Conservation (phyloP, 2,329 filamentous ascomycete genomes). For the Neofusicoccum sp. region DNA sequence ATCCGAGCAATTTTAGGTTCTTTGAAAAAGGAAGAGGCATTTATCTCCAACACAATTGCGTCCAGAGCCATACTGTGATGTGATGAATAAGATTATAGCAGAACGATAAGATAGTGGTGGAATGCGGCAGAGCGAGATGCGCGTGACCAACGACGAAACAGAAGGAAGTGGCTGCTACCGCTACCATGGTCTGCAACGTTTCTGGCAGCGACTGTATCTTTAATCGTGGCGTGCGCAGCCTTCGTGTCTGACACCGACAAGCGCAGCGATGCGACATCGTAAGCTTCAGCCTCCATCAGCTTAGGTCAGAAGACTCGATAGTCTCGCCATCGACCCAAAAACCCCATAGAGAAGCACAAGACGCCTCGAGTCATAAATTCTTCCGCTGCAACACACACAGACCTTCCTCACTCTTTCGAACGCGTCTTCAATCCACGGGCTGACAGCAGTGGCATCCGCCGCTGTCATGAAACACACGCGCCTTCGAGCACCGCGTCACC, state of each 20-base stretch:
- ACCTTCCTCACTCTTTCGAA: not conserved
- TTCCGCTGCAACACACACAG: not conserved
- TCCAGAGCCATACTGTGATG: too few species aligned
- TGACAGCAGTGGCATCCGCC: not conserved
- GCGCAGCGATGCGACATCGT: conserved; percentile 1
- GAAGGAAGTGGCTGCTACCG: too few species aligned
- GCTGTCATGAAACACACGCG: conserved; percentile 4
- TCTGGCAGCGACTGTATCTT: not conserved
- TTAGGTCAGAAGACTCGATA: conserved; percentile 10
- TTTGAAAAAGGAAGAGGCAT: too few species aligned
- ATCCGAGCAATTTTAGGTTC: too few species aligned
- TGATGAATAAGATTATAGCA: too few species aligned
- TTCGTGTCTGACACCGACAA: conserved; percentile 14
- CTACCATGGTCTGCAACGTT: not conserved
- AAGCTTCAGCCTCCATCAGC: conserved; percentile 17
- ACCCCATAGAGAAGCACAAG: not conserved
- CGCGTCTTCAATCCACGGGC: not conserved
- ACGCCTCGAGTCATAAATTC: not conserved
- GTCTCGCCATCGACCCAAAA: not conserved
- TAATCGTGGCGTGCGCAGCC: not conserved
- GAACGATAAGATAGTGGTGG: too few species aligned
- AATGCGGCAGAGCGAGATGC: too few species aligned
- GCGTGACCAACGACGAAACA: too few species aligned
- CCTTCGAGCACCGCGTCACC: not conserved
- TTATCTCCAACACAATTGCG: too few species aligned